Base-by-base conservation (phyloP, 2,329 filamentous ascomycete species). In the Paecilomyces fulvus region DNA sequence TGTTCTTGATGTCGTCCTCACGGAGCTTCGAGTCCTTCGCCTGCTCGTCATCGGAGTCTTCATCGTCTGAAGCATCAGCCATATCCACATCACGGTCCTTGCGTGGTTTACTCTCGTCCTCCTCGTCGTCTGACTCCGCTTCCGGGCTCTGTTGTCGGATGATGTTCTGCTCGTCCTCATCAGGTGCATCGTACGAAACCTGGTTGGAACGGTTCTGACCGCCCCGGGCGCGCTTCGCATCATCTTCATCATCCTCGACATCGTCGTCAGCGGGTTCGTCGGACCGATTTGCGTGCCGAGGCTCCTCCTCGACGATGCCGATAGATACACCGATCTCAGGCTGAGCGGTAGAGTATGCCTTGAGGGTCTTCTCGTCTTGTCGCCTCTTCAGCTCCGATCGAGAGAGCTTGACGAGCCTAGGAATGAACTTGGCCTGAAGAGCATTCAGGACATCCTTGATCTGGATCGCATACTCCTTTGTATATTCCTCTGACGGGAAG, bases 101-200 rank as follows among this genome's bases (percentile, higher is more conserved):
- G 3, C 74, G 51, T 6, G 61, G 57, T 49, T 61, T 56, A 10
- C 60, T 61, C 30, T 54, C 79, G 64, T 81, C 80, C 58, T 79
- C 79, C 62, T 81, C 80, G 33, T 77, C 73, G 20, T 79, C 75
- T 12, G 73, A 71, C 52, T 83, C 81, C 2, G 80, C 80, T 20
- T 84, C 83, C 21, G 77, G 73, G 2, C 79, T 78, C 66, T 87
- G 81, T 56, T 82, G 77, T 64, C 87, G 85, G 55, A 95, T 84
- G 33, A 82, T 85, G 62, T 90, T 84, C 65, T 95, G 83, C 67
- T 97, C 94, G 3, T 92, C 92, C 4, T 96, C 92, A 67, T 97
- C 94, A 51, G 95, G 95, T 31, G 87, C 89, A 43, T 90, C 92
- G 64, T 96, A 97, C 12, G 90, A 94, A 2, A 92, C 86, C 30